Conservation (phyloP, 2,329 filamentous ascomycete genomes). For the Aspergillus quadrilineatus region DNA sequence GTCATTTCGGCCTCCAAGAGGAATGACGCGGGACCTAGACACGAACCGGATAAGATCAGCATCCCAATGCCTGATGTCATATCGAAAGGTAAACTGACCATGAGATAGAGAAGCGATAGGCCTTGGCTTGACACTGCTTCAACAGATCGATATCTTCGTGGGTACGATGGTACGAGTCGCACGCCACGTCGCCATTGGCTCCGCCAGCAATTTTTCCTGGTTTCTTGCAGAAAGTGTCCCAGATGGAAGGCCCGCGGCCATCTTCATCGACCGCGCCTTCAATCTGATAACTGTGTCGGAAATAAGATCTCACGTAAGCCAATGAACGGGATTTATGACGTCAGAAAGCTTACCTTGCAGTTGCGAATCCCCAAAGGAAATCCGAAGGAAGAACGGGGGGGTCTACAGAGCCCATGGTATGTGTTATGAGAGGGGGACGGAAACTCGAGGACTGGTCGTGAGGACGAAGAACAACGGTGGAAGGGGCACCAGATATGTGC, state of each 20-base stretch:
- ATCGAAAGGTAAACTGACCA: slow-evolving; percentile 46
- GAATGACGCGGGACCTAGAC: slow-evolving; percentile 69
- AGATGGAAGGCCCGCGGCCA: slow-evolving; percentile 78
- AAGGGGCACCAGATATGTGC: not conserved
- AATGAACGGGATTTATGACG: not conserved
- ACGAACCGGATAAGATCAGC: not conserved
- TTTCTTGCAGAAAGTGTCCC: slow-evolving; percentile 82
- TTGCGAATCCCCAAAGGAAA: slow-evolving; percentile 79
- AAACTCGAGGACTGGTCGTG: not conserved
- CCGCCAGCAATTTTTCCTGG: slow-evolving; percentile 81
- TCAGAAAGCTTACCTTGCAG: slow-evolving; percentile 58
- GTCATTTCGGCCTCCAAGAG: slow-evolving; percentile 78
- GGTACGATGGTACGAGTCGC: slow-evolving; percentile 82
- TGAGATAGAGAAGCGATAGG: slow-evolving; percentile 81
- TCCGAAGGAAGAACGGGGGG: slow-evolving; percentile 58
- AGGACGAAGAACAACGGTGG: not conserved
- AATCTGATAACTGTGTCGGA: slow-evolving; percentile 73
- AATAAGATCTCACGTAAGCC: slow-evolving; percentile 1
- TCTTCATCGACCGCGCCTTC: slow-evolving; percentile 74
- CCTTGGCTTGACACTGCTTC: slow-evolving; percentile 68
- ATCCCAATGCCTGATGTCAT: not conserved
- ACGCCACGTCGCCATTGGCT: slow-evolving; percentile 72
- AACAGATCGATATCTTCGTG: slow-evolving; percentile 74
- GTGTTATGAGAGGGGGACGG: not conserved
- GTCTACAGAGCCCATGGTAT: slow-evolving; percentile 28